These are phyloP conservation scores for Protoeuglena noctilucae DNA, from an alignment of 139 green algal species.

Conservation along the genomic window DNA sequence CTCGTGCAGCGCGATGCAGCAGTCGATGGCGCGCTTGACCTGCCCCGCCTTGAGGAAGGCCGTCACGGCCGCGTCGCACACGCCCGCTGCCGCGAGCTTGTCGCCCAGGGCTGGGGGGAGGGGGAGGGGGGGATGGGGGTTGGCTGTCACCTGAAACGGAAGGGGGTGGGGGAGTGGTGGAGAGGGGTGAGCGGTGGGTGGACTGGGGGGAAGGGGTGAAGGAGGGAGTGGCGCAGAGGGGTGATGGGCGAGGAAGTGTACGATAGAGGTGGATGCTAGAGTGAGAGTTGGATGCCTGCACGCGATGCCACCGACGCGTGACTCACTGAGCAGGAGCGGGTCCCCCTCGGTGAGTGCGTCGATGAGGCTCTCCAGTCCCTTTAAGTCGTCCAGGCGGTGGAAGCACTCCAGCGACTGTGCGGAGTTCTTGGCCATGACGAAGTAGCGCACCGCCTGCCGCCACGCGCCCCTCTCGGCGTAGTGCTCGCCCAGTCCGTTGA, in stretches of 20 bases:
- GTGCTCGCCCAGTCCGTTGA: slow-evolving; percentile 65
- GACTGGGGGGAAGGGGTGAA: too few species aligned
- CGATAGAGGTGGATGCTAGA: too few species aligned
- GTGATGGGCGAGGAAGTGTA: too few species aligned
- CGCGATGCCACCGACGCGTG: too few species aligned
- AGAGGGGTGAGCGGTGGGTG: too few species aligned
- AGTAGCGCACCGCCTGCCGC: slow-evolving; percentile 58
- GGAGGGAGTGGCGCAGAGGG: too few species aligned
- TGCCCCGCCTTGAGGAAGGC: slow-evolving; percentile 25
- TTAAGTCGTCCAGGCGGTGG: slow-evolving; percentile 55
- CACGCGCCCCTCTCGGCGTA: slow-evolving; percentile 56
- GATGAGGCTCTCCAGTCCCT: slow-evolving; percentile 32
- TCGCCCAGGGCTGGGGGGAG: slow-evolving; percentile 31
- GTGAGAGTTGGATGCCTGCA: too few species aligned
- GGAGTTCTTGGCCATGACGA: slow-evolving; percentile 47
- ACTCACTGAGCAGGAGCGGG: slow-evolving; percentile 36
- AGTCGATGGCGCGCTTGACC: slow-evolving; percentile 55
- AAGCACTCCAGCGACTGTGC: slow-evolving; percentile 52
- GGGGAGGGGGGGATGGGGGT: too few species aligned
- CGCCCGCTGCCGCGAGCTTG: slow-evolving; percentile 49
- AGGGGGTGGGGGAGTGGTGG: too few species aligned
- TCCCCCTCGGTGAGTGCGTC: slow-evolving; percentile 40
- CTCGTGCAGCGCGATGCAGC: slow-evolving; percentile 62
- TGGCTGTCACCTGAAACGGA: too few species aligned
- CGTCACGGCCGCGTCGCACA: slow-evolving; percentile 49